These are phyloP conservation scores for Seiridium unicorne DNA, from an alignment of 2,329 filamentous ascomycete genomes.

Conservation along the genomic window DNA sequence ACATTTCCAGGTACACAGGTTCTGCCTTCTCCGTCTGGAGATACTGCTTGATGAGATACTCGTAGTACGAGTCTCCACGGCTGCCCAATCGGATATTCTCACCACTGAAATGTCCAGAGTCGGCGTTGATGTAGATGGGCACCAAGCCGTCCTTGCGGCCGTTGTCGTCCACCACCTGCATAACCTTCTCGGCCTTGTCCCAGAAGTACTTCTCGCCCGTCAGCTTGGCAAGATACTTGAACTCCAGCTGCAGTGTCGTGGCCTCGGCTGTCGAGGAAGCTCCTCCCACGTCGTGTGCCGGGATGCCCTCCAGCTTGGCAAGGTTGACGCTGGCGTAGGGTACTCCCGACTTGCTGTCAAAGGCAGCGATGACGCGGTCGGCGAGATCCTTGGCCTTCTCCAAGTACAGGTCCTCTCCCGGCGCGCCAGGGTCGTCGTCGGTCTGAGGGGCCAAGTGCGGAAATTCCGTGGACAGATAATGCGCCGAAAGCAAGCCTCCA, in stretches of 20 bases:
- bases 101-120: slow-evolving; percentile 75
- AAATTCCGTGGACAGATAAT: slow-evolving; percentile 86
- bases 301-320: slow-evolving; percentile 70
- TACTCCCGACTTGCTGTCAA: slow-evolving; percentile 81
- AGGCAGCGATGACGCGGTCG: slow-evolving; percentile 82
- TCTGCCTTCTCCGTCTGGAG: slow-evolving; percentile 89
- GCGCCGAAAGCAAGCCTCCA: slow-evolving; percentile 85
- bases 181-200: slow-evolving; percentile 88
- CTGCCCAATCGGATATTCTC: slow-evolving; percentile 89
- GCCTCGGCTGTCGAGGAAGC: slow-evolving; percentile 94
- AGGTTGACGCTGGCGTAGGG: slow-evolving; percentile 91
- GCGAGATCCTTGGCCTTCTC: slow-evolving; percentile 95
- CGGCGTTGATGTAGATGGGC: slow-evolving; percentile 86
- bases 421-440: slow-evolving; percentile 68
- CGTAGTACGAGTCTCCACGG: slow-evolving; percentile 95
- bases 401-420: slow-evolving; percentile 88
- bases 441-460: slow-evolving; percentile 74
- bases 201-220: slow-evolving; percentile 92
- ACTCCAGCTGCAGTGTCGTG: slow-evolving; percentile 87
- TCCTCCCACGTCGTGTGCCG: slow-evolving; percentile 80
- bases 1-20: slow-evolving; percentile 85
- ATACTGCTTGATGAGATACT: slow-evolving; percentile 98
- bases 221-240: slow-evolving; percentile 94
- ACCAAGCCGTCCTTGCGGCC: slow-evolving; percentile 77
- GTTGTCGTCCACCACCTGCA: slow-evolving; percentile 86